These are phyloP conservation scores for Talaromyces wortmannii DNA, from an alignment of 495 filamentous ascomycete species.

Conservation along the genomic window DNA sequence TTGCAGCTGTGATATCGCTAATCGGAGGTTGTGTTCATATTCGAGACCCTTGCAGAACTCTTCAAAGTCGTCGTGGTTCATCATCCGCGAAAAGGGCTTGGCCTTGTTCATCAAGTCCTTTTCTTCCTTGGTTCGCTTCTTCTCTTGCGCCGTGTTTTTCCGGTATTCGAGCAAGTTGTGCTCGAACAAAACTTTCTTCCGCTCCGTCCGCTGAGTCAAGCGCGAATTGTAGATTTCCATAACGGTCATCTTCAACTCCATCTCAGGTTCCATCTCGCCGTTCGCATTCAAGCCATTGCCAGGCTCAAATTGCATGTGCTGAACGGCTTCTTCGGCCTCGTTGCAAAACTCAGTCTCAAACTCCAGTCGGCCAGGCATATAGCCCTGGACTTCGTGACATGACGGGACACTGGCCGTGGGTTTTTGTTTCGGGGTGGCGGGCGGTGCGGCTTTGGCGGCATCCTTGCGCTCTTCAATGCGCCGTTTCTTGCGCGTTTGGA, in stretches of 20 bases:
- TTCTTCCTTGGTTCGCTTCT: constrained; percentile 95
- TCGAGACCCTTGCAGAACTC: constrained; percentile 74
- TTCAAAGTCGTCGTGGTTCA: constrained; percentile 89
- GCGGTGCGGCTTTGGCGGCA: constrained; percentile 73
- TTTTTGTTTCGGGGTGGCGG: constrained; percentile 86
- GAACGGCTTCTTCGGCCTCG: constrained; percentile 95
- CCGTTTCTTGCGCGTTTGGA: constrained; percentile 89
- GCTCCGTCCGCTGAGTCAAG: constrained; percentile 82
- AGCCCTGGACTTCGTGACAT: constrained; percentile 96
- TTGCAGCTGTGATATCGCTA: constrained; percentile 85
- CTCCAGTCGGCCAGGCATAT: constrained; percentile 96
- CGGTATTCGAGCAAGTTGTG: constrained; percentile 88
- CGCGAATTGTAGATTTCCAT: constrained; percentile 98
- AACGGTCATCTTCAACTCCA: constrained; percentile 93
- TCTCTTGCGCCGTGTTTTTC: constrained; percentile 79
- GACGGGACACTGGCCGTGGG: constrained; percentile 89
- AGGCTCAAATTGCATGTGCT: constrained; percentile 96
- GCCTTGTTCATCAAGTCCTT: constrained; percentile 81
- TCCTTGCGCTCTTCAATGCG: constrained; percentile 91
- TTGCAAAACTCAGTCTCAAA: constrained; percentile 98
- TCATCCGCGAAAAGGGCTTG: constrained; percentile 94
- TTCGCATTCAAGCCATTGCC: constrained; percentile 88
- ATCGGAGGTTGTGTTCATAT: constrained; percentile 83
- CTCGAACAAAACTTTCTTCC: constrained; percentile 95
- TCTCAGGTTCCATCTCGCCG: constrained; percentile 83